phyloP scores from a whole-genome alignment of 2,329 filamentous ascomycete genomes.

The Exophiala calicioides region DNA sequence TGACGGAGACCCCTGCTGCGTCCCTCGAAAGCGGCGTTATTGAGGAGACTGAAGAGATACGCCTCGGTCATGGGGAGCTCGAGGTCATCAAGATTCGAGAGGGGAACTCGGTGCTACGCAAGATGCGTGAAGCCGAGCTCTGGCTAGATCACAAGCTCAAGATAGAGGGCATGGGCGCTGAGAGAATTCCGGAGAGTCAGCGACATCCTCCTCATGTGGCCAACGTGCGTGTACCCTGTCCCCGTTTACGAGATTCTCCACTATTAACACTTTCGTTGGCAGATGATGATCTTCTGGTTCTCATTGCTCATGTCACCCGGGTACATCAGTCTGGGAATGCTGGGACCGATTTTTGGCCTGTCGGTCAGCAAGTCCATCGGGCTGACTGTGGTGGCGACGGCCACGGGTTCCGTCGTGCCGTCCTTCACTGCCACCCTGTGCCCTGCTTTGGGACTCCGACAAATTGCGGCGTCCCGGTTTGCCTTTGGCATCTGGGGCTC shows the following conservation, averaged over 20 bases:
- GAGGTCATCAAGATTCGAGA: slow-evolving; percentile 11
- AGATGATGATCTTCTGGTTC: slow-evolving; percentile 33
- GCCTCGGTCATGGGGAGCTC: slow-evolving; percentile 8
- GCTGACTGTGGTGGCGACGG: slow-evolving; percentile 21
- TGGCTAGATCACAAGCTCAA: slow-evolving; percentile 13
- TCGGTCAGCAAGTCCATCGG: slow-evolving; percentile 26
- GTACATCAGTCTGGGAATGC: slow-evolving; percentile 27
- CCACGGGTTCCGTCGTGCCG: slow-evolving; percentile 22
- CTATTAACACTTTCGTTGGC: neutral
- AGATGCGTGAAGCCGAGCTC: slow-evolving; percentile 4
- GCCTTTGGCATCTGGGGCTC: slow-evolving; percentile 32
- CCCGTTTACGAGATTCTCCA: neutral
- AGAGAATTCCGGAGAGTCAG: slow-evolving; percentile 10
- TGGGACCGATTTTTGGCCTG: slow-evolving; percentile 30
- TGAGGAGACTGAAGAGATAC: neutral
- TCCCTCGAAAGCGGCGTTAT: slow-evolving; percentile 9
- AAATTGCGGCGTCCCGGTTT: slow-evolving; percentile 31
- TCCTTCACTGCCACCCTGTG: slow-evolving; percentile 15
- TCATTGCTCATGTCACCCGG: slow-evolving; percentile 24
- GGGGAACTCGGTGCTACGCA: slow-evolving; percentile 4
- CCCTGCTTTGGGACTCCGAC: slow-evolving; percentile 26
- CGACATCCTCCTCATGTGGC: slow-evolving; percentile 7
- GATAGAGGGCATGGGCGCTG: slow-evolving; percentile 11
- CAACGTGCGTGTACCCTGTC: slow-evolving; percentile 5
- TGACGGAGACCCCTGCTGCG: neutral